Base-by-base conservation (phyloP, 2,329 filamentous ascomycete species). In the Thielaviopsis euricoi region DNA sequence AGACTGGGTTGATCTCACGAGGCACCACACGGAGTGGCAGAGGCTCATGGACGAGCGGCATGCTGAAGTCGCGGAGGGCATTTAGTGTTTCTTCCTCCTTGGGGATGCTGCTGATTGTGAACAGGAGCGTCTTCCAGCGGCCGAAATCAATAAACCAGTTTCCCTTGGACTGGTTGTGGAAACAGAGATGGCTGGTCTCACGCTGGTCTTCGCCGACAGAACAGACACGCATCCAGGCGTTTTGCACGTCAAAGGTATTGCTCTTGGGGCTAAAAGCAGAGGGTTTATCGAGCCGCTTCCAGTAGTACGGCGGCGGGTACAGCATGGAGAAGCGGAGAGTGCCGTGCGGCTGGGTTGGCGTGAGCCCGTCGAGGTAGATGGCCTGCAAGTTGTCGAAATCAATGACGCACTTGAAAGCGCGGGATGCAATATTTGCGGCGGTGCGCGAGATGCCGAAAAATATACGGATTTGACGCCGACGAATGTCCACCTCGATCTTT, bases 1-100 rank as follows among this genome's bases (percentile, higher is more conserved):
- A 60, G 40, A 60, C 23, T 1, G n/a, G 29, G 48, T 60, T 60
- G 2, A 21, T 23, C 6, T 10, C 26, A 5, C 52, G 26, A 22
- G 51, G 51, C 23, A 54, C 19, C 10, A 60, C 12, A n/a, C 23
- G 17, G n/a, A 60, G 51, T 6, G 46, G 43, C 6, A 21, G 13
- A 2, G 29, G 52, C n/a, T 60, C 58, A 17, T 29, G 52, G 6
- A 58, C 23, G 19, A 60, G 22, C 2, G 58, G 55, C 10, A 60
- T 46, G 60, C 94, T 95, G 70, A 86, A 86, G 62, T 94, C 86
- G 12, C 74, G 71, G 0, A 96, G 72, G 1, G 79, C 78, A 9
- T 71, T 66, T 3, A 74, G 70, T 21, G 86, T 71, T 0, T 69
- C 61, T 0, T 65, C 61, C 1, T 67, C 58, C 6, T 67, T 62